Conservation (phyloP, 164 flowering plant genomes). For the Protea cynaroides region DNA sequence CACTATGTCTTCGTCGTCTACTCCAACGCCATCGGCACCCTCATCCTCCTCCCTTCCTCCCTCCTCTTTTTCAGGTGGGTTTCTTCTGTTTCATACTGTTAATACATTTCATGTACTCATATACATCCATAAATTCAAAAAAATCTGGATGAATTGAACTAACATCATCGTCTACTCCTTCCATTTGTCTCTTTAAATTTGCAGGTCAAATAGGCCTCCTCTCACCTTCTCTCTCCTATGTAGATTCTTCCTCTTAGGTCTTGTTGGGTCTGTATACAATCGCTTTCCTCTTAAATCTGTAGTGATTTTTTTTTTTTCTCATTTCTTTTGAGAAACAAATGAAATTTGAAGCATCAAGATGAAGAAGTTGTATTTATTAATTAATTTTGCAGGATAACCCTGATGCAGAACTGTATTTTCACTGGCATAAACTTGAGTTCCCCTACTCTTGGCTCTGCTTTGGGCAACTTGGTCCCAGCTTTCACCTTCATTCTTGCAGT, state of each 20-base stretch:
- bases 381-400: constrained; percentile 31
- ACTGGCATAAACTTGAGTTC: constrained; percentile 37
- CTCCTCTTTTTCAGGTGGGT: not conserved
- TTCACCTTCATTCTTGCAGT: constrained; percentile 34
- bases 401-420: constrained; percentile 35
- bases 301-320: too few relatives aligned
- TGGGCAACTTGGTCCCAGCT: constrained; percentile 34
- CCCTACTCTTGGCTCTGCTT: constrained; percentile 37
- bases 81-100: not conserved
- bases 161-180: not conserved
- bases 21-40: not conserved
- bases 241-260: constrained; percentile 33
- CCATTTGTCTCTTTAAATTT: not conserved
- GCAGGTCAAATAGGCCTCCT: constrained; percentile 10
- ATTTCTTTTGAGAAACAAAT: too few relatives aligned
- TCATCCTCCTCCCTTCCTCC: not conserved
- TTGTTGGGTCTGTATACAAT: constrained; percentile 30
- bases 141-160: not conserved
- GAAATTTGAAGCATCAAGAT: too few relatives aligned
- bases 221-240: constrained; percentile 25
- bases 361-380: too few relatives aligned
- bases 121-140: not conserved
- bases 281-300: too few relatives aligned
- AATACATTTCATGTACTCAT: not conserved
- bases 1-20: not conserved